Evolutionary conservation across 169 alveolate species (phyloP).

Genomic region (Haemoproteus tartakovskyi): DNA sequence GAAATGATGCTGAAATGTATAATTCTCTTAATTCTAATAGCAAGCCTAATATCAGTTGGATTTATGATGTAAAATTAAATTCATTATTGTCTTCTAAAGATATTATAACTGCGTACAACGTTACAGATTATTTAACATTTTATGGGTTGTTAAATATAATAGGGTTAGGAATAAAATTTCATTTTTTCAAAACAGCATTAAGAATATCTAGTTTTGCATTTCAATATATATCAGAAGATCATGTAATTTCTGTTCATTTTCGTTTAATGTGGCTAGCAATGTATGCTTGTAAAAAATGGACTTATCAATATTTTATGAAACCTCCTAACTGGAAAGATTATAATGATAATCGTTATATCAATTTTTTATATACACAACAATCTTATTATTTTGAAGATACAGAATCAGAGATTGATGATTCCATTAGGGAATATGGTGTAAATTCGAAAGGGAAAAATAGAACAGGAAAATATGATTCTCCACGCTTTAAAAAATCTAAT

Average conservation of each 20-base stretch:
- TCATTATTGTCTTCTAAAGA: conserved; percentile 10
- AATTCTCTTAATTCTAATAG: neutral
- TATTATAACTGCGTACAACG: conserved; percentile 1
- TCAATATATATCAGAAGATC: conserved; percentile 14
- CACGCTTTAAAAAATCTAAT: no score
- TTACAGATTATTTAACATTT: conserved; percentile 9
- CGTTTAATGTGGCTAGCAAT: conserved; percentile 41
- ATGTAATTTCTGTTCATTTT: conserved; percentile 26
- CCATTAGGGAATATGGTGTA: no score
- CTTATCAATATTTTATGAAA: neutral
- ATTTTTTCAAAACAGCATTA: neutral
- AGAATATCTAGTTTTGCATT: conserved; percentile 7
- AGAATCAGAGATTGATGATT: no score
- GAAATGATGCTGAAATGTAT: neutral
- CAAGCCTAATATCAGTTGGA: neutral
- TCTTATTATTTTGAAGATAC: no score
- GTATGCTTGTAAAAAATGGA: neutral
- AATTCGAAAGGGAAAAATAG: no score
- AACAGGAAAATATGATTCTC: no score
- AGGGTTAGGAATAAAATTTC: conserved; percentile 4
- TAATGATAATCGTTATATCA: neutral
- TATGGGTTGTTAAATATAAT: conserved; percentile 34
- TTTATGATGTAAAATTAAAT: neutral
- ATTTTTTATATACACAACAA: no score
- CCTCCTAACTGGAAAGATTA: neutral